Conservation (phyloP, 2,329 filamentous ascomycete species). For the Verticillium longisporum region DNA sequence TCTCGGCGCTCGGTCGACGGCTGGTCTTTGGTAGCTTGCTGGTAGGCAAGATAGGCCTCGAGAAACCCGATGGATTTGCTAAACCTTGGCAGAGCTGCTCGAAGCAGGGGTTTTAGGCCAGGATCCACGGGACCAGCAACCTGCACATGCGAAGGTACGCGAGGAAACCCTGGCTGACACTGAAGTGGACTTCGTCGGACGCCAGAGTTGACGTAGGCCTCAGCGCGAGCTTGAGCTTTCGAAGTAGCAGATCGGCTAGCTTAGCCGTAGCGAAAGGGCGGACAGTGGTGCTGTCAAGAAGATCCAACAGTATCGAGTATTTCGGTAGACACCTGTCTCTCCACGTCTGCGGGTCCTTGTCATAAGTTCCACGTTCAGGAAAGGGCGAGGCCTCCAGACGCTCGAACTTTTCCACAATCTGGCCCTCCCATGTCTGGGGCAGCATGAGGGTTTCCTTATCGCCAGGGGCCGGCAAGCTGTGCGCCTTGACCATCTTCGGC, state of each 20-base stretch:
- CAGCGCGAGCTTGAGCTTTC: conserved; percentile 59
- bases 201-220: conserved; percentile 51
- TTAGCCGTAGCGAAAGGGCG: conserved; percentile 61
- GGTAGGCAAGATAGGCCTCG: conserved; percentile 53
- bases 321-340: conserved; percentile 58
- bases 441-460: conserved; percentile 49
- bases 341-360: conserved; percentile 57
- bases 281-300: conserved; percentile 54
- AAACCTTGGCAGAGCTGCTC: conserved; percentile 59
- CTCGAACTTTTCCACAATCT: conserved; percentile 65
- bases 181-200: conserved; percentile 63
- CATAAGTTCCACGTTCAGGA: conserved; percentile 55
- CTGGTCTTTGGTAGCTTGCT: conserved; percentile 25
- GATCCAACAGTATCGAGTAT: conserved; percentile 59
- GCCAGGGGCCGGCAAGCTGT: conserved; percentile 44
- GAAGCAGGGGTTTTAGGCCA: conserved; percentile 58
- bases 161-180: conserved; percentile 67
- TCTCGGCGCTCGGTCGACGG: conserved; percentile 9
- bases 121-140: conserved; percentile 51
- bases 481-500: conserved; percentile 53
- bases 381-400: conserved; percentile 57
- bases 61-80: conserved; percentile 60
- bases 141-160: conserved; percentile 63
- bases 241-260: conserved; percentile 58
- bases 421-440: conserved; percentile 65